Evolutionary conservation across 371 early-diverging fungal genomes (phyloP).

Genomic region (Lichtheimia ramosa): DNA sequence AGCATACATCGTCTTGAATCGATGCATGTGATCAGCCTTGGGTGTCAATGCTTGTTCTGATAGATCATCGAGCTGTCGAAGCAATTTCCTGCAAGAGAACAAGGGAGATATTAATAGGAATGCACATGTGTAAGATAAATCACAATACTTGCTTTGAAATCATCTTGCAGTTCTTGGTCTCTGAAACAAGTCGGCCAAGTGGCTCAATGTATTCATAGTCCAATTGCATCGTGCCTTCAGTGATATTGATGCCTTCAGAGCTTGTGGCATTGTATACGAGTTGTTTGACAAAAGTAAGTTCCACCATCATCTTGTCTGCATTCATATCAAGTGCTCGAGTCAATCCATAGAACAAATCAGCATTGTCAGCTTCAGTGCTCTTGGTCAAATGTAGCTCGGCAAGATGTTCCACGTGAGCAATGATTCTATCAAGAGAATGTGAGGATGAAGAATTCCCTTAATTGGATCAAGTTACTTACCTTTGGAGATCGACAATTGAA

Average conservation of each 20-base stretch:
- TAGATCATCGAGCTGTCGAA: slow-evolving; percentile 69
- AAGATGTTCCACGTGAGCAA: slow-evolving; percentile 67
- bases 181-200: slow-evolving; percentile 48
- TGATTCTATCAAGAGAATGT: slow-evolving; percentile 28
- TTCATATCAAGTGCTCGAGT: slow-evolving; percentile 62
- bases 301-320: slow-evolving; percentile 66
- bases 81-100: slow-evolving; percentile 50
- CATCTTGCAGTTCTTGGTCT: slow-evolving; percentile 66
- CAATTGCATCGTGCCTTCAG: slow-evolving; percentile 52
- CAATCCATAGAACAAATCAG: slow-evolving; percentile 55
- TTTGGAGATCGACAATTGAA: slow-evolving; percentile 60
- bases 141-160: slow-evolving; percentile 41
- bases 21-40: slow-evolving; percentile 49
- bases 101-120: no score
- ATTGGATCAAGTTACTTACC: slow-evolving; percentile 5
- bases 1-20: slow-evolving; percentile 53
- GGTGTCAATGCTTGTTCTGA: slow-evolving; percentile 55
- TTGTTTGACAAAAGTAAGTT: slow-evolving; percentile 53
- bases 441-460: background rate
- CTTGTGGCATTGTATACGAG: slow-evolving; percentile 25
- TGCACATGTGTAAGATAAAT: background rate
- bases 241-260: slow-evolving; percentile 28
- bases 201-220: slow-evolving; percentile 63
- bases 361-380: slow-evolving; percentile 25
- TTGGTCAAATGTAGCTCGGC: slow-evolving; percentile 60